Base-by-base conservation (phyloP, 768 basidiomycete genomes). In the Leccinum truebloodii region DNA sequence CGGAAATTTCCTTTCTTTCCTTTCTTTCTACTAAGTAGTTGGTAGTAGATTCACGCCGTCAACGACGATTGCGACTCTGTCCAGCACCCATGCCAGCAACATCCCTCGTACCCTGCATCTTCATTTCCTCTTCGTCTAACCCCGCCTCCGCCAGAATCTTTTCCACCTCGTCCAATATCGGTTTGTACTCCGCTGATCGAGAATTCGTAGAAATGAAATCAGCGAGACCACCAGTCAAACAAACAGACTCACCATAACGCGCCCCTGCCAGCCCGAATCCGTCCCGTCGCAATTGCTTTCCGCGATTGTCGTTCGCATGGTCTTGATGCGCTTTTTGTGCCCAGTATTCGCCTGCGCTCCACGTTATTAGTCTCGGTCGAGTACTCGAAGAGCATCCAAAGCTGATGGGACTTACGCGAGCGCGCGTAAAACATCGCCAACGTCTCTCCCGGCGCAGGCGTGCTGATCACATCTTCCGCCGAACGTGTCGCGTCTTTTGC, bases 391-490 rank as follows among this genome's bases (percentile, higher is more conserved):
- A 13, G 1, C 18, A 41, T 8, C 1, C 39, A 39, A 8, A 39
- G 13, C 18, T n/a, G 8, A 41, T n/a, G 12, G 7, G 22, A 79
- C 88, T 65, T 71, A 89, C 91, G 84, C 18, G 89, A 87, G 8
- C 93, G 85, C 6, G 88, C 85, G 66, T 94, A 95, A 71, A 95
- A 95, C 73, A 81, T 80, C 0, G 92, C 87, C 8, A 95, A 75
- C 0, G 89, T 90, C 72, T 96, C 94, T 12, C 92, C 92, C 0
- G 92, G 92, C 3, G 89, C 77, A 0, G 94, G 94, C 0, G 92
- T 94, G 65, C 87, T 89, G 28, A 89, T 69, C 1, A 83, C 73
- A 60, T 94, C 92, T 68, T 94, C 92, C 0, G 82, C 77, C 1
- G 88, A 83, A 4, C 86, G 80, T 2, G 72, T 61, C 6, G 79